Conservation (phyloP, 2,329 filamentous ascomycete genomes). For the Ophiognomonia clavigignenti-juglandacearum region DNA sequence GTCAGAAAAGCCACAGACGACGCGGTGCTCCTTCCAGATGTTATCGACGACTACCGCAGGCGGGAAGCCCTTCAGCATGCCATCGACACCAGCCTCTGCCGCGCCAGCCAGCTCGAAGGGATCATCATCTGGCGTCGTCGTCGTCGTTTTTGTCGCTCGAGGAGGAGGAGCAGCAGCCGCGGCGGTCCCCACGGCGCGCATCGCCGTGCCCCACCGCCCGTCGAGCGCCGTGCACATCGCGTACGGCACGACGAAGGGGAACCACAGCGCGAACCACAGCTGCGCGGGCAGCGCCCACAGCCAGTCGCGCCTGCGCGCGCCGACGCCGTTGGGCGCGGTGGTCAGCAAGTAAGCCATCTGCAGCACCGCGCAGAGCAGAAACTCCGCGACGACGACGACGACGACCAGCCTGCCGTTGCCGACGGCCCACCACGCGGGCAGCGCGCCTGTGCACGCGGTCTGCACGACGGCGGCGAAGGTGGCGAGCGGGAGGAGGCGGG, state of each 20-base stretch:
- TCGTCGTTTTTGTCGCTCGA: too few species aligned
- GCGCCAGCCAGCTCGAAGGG: too few species aligned
- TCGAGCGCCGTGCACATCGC: neutral
- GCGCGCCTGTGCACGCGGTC: neutral
- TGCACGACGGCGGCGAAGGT: neutral
- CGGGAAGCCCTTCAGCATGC: too few species aligned
- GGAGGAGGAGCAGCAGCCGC: neutral
- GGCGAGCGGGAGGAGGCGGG: neutral
- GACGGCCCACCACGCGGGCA: neutral
- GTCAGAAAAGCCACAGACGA: too few species aligned
- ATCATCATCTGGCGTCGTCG: too few species aligned
- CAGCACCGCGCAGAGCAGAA: neutral
- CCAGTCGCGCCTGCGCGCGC: neutral
- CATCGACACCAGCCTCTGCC: too few species aligned
- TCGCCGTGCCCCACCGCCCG: slow-evolving; percentile 1
- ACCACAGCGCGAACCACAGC: neutral
- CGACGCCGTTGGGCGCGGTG: neutral
- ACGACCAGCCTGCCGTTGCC: too few species aligned
- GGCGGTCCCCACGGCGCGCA: neutral
- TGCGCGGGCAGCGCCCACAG: slow-evolving; percentile 2
- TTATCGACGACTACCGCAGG: too few species aligned
- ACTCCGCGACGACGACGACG: neutral
- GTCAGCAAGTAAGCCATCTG: slow-evolving; percentile 1
- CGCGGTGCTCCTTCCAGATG: too few species aligned
- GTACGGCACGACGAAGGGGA: neutral